Evolutionary conservation across 805 yeast species (phyloP), one percentile per base, ranked within the genome.

Genomic region (Lachancea fermentati): DNA sequence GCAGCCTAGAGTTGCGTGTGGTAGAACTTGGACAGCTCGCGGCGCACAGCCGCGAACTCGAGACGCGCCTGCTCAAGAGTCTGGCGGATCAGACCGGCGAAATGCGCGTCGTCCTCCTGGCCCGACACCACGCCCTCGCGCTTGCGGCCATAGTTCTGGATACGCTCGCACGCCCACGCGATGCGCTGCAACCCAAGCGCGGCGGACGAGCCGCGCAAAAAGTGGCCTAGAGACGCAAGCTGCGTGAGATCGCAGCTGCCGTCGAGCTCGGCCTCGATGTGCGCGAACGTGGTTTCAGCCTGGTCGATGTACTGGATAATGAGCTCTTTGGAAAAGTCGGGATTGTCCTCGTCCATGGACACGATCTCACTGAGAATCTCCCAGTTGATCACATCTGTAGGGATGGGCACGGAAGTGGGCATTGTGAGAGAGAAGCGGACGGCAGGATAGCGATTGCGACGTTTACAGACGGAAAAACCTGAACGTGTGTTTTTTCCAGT

Each of bases 331-430:
- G 91, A 81, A 68, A 93, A 93, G 5, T 87, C 96, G 44, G 89
- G 93, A 57, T 85, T 95, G 54, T 91, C 97, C 56, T 91, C 96
- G 63, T 93, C 98, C 97, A 93, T 89, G 39, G 85, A 80, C 37
- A 89, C 75, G 43, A 93, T 72, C 67, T 93, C 97, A 42, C 81
- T 78, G 58, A 93, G 82, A 19, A 88, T 91, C 32, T 75, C 68
- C 96, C 96, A 87, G 60, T 88, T 89, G 45, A 93, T 81, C 47
- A 85, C 68, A 30, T 85, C 94, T 7, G 78, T 42, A 59, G 50
- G 61, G 19, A 57, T 52, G 16, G 41, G 32, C 26, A 48, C 30
- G 16, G 38, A 5, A 25, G 16, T 22, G 29, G 9, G 6, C 34
- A 30, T 30, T 8, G 7, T 30, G 32, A 7, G 32, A n/a, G n/a